A percentile compares a stretch with the other conserved stretches of the same genome.
These are phyloP conservation scores for Lablab purpureus DNA, from an alignment of 306 rosid species.

Conservation along the genomic window DNA sequence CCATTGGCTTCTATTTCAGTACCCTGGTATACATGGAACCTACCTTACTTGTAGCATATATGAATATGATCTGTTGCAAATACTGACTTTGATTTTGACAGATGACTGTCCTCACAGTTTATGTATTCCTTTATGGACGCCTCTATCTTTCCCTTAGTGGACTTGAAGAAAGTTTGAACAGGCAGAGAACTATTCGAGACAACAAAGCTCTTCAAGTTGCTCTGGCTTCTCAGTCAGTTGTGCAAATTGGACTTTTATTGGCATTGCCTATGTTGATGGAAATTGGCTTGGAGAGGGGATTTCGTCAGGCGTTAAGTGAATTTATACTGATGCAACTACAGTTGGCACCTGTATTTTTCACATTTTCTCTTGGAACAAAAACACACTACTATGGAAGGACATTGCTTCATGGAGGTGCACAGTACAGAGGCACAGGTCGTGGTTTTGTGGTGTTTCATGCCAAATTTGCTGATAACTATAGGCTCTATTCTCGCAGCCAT, in stretches of 20 bases:
- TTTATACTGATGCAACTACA: constrained; percentile 93
- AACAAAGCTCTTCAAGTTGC: constrained; percentile 92
- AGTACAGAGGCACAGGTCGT: constrained; percentile 93
- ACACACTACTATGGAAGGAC: constrained; percentile 97
- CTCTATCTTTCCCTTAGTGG: constrained; percentile 95
- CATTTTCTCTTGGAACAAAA: constrained; percentile 96
- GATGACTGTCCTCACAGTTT: constrained; percentile 91
- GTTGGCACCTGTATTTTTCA: constrained; percentile 89
- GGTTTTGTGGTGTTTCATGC: constrained; percentile 97
- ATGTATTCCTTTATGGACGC: constrained; percentile 89
- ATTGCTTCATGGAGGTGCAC: constrained; percentile 98
- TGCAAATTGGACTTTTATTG: constrained; percentile 92
- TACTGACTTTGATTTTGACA: constrained; percentile 58
- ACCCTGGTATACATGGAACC: constrained; percentile 72
- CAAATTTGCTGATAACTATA: constrained; percentile 90
- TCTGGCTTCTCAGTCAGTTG: constrained; percentile 93
- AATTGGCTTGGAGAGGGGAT: constrained; percentile 94
- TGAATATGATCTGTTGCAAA: constrained; percentile 34
- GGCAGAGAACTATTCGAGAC: constrained; percentile 61
- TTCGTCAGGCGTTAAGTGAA: constrained; percentile 84
- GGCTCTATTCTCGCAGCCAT: constrained; percentile 96
- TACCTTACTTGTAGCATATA: constrained; percentile 16
- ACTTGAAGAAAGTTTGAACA: constrained; percentile 72
- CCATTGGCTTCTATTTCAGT: constrained; percentile 94
- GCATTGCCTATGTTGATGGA: constrained; percentile 98